Base-by-base conservation (phyloP, 495 filamentous ascomycete genomes). In the Penicillium waksmanii region DNA sequence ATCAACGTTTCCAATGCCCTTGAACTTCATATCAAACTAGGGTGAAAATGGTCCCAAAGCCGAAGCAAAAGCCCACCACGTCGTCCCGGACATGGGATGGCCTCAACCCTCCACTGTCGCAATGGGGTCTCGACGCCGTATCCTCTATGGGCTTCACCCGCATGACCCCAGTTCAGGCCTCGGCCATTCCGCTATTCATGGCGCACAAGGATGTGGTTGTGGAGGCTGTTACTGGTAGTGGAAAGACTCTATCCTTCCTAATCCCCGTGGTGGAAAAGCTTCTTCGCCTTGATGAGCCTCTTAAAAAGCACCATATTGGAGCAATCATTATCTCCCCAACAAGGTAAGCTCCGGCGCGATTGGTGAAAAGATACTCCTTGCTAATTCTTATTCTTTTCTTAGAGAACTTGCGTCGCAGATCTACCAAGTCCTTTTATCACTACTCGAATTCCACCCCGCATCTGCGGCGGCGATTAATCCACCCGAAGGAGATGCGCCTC, bases 181-280 rank as follows among this genome's bases (percentile, higher is more conserved):
- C 90, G n/a, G 88, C 89, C 15, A 91, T 98, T 62, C 93, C 94
- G 11, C 82, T 97, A 15, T 96, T 97, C 72, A 86, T 91, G 75
- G 88, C 87, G 8, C 91, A 98, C 73, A 97, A 97, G 66, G 95
- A 98, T 76, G 93, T 98, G 0, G 94, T 98, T 3, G 94, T 97
- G 27, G 93, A 97, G 72, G 96, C 95, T 2, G 95, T 97, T 8
- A 98, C 95, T 3, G 95, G 96, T 8, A 95, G 90, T 68, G 95
- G 95, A 46, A 98, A 98, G 74, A 98, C 95, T 0, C 76, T 97
- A 43, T 88, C 92, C 2, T 98, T 95, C 66, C 73, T 98, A 48
- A 90, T 98, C 25, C 95, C 95, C 0, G 77, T 97, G 2, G 81
- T 97, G 12, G 92, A 97, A 70, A 90, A 89, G 61, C 81, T 98